A percentile compares a stretch with the other conserved stretches of the same genome.
phyloP scores from a whole-genome alignment of 2,329 filamentous ascomycete genomes.

The Beauveria medogensis region DNA sequence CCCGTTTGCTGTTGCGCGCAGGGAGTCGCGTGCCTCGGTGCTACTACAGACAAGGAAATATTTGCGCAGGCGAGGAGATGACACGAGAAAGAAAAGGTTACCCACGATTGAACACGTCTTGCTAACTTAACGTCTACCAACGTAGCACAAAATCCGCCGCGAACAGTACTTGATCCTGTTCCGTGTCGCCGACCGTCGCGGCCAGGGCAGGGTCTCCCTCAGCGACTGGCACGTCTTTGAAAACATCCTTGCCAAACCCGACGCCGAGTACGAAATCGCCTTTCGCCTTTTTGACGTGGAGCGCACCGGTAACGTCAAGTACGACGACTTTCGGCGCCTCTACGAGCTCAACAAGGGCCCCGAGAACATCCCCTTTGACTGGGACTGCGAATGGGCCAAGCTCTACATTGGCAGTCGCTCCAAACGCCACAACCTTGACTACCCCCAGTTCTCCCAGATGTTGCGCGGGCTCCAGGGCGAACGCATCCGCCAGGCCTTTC shows the following conservation, averaged over 20 bases:
- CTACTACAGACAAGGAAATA: not conserved
- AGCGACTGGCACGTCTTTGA: slow-evolving; percentile 90
- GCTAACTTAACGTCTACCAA: not conserved
- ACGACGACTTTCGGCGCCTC: slow-evolving; percentile 74
- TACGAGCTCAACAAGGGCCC: slow-evolving; percentile 86
- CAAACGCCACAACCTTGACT: slow-evolving; percentile 84
- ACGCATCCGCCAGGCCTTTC: slow-evolving; percentile 90
- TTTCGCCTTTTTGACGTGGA: slow-evolving; percentile 93
- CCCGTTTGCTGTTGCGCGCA: not conserved
- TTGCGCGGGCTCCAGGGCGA: slow-evolving; percentile 92
- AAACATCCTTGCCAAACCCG: slow-evolving; percentile 85
- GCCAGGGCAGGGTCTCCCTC: slow-evolving; percentile 64
- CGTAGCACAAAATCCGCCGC: slow-evolving; percentile 92
- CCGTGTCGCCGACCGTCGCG: slow-evolving; percentile 74
- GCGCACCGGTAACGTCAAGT: slow-evolving; percentile 76
- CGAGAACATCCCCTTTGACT: slow-evolving; percentile 85
- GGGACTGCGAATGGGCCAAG: slow-evolving; percentile 93
- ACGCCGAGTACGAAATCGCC: slow-evolving; percentile 97
- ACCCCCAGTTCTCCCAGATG: slow-evolving; percentile 97
- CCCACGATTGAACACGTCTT: slow-evolving; percentile 11
- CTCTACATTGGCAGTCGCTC: slow-evolving; percentile 87
- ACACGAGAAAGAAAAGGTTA: not conserved
- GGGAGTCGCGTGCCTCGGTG: not conserved
- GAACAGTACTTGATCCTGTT: slow-evolving; percentile 95
- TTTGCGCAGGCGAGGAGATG: not conserved